Evolutionary conservation across 176 grass and related monocot species (phyloP).

Genomic region (Areca catechu): DNA sequence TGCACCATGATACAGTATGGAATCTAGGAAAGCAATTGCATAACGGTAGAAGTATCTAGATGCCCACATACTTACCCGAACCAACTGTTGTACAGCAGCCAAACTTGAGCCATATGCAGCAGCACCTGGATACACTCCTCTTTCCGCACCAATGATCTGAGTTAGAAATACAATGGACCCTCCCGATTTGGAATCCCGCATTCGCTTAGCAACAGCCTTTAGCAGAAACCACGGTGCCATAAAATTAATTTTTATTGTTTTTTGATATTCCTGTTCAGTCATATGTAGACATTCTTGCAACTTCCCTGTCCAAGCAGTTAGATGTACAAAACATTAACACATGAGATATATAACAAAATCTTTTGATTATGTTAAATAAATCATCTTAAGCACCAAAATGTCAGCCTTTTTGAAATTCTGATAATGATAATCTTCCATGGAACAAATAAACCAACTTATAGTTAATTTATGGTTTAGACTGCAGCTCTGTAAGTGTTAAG

Average conservation of each 20-base stretch:
- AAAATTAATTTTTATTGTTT: conserved; percentile 57
- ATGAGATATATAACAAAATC: not conserved
- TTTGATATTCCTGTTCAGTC: conserved; percentile 55
- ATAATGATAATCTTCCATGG: no score
- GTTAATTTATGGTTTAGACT: no score
- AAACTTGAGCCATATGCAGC: conserved; percentile 71
- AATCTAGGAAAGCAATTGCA: not conserved
- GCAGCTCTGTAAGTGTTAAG: no score
- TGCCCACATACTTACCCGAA: conserved; percentile 38
- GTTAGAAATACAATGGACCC: conserved; percentile 71
- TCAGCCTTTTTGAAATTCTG: no score
- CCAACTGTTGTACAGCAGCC: conserved; percentile 75
- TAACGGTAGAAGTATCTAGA: not conserved
- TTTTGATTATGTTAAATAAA: not conserved
- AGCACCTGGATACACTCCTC: conserved; percentile 75
- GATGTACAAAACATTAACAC: not conserved
- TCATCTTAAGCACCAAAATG: not conserved
- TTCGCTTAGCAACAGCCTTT: conserved; percentile 46
- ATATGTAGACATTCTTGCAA: conserved; percentile 55
- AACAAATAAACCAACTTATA: no score
- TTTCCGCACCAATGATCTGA: conserved; percentile 82
- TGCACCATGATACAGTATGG: not conserved
- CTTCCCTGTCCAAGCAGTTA: conserved; percentile 32
- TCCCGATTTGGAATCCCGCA: conserved; percentile 36
- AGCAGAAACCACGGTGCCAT: conserved; percentile 72